These are phyloP conservation scores for Fagopyrum homotropicum DNA, from an alignment of 148 eudicot species.

Conservation along the genomic window DNA sequence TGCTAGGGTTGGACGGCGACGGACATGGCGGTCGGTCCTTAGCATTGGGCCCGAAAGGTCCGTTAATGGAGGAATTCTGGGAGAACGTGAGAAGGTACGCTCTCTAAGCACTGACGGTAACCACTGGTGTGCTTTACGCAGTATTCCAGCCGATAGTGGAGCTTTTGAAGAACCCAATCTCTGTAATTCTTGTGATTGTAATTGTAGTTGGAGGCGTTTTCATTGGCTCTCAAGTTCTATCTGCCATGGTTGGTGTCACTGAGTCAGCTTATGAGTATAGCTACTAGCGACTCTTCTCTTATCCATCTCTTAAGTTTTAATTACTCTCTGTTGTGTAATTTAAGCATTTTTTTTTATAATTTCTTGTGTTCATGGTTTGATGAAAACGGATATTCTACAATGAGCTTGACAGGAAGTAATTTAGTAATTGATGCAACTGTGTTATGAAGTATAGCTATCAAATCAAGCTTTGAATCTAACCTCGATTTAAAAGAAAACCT, in stretches of 20 bases:
- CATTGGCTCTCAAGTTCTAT: conserved; percentile 58
- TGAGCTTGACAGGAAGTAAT: not conserved
- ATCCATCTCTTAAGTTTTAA: not conserved
- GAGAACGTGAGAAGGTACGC: conserved; percentile 83
- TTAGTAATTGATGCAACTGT: too few species aligned
- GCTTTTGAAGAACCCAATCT: conserved; percentile 66
- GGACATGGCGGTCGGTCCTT: conserved; percentile 33
- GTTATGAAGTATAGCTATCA: too few species aligned
- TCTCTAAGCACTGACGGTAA: conserved; percentile 62
- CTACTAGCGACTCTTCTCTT: conserved; percentile 42
- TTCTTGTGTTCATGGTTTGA: too few species aligned
- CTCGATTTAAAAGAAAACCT: too few species aligned
- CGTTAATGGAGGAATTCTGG: conserved; percentile 80
- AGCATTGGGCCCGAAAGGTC: conserved; percentile 89
- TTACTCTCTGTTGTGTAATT: not conserved
- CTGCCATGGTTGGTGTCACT: conserved; percentile 77
- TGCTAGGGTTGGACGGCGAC: conserved; percentile 32
- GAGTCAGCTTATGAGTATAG: conserved; percentile 62
- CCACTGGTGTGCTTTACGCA: conserved; percentile 52
- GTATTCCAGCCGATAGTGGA: conserved; percentile 52
- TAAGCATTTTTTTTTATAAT: not conserved
- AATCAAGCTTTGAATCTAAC: too few species aligned
- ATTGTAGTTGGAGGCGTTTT: conserved; percentile 57
- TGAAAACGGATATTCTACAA: too few species aligned
- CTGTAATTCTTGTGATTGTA: conserved; percentile 46